Percentiles rank a stretch among this genome's conserved stretches.
phyloP scores from a whole-genome alignment of 768 basidiomycete genomes.

The Boletus rufocinnamomeus region DNA sequence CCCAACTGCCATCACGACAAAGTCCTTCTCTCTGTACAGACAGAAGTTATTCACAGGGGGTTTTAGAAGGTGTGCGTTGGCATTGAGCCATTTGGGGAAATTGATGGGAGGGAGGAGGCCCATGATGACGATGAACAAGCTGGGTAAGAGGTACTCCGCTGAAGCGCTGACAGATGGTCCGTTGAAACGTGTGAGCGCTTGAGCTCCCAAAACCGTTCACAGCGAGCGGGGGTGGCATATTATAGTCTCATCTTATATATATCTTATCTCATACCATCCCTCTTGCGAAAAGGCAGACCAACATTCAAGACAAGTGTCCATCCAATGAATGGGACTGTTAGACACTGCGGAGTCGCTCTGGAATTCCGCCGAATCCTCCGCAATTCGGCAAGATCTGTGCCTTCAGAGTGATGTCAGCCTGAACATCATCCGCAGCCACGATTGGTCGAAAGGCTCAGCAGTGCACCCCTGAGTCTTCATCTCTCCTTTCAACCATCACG shows the following conservation, averaged over 20 bases:
- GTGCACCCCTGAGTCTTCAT: not conserved
- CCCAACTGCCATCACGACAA: conserved; percentile 93
- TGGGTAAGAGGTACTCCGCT: no score
- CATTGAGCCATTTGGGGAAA: conserved; percentile 83
- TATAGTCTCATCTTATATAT: not conserved
- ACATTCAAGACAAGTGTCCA: not conserved
- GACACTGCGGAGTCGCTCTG: no score
- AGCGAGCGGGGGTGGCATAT: no score
- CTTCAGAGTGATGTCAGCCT: conserved; percentile 3
- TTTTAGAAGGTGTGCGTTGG: conserved; percentile 77
- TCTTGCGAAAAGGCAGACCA: not conserved
- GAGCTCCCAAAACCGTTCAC: not conserved
- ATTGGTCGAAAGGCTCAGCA: not conserved
- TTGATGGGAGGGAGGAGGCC: conserved; percentile 82
- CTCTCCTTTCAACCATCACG: not conserved
- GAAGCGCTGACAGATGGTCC: not conserved
- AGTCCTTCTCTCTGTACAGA: conserved; percentile 80
- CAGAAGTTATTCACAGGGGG: conserved; percentile 95
- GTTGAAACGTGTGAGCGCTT: not conserved
- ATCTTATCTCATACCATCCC: not conserved
- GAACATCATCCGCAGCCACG: not conserved
- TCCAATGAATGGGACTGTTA: no score
- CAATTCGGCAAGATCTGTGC: no score
- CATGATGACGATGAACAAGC: conserved; percentile 42
- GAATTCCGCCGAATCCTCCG: no score